These are phyloP conservation scores for Aspergillus conjunctus DNA, from an alignment of 495 filamentous ascomycete species.

Conservation along the genomic window DNA sequence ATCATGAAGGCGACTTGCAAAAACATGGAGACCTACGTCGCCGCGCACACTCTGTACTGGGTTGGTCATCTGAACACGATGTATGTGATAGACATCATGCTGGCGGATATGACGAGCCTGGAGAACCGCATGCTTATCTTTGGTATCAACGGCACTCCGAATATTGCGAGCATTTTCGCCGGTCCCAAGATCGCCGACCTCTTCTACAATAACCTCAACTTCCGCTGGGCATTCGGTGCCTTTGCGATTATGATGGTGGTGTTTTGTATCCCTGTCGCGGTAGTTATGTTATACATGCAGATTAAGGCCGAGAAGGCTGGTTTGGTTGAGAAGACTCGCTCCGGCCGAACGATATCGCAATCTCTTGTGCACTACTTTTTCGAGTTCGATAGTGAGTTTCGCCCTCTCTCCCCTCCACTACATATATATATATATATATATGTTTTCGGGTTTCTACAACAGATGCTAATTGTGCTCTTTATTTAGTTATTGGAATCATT, in stretches of 20 bases:
- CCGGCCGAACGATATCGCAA: constrained; percentile 19
- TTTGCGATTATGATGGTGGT: constrained; percentile 53
- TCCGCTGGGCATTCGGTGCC: constrained; percentile 60
- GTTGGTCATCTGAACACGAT: constrained; percentile 1
- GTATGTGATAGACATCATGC: constrained; percentile 7
- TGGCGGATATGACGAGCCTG: constrained; percentile 8
- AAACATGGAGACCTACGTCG: constrained; percentile 4
- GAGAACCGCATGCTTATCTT: constrained; percentile 4
- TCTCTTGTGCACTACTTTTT: constrained; percentile 23
- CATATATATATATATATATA: no score
- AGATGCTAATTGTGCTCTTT: constrained; percentile 1
- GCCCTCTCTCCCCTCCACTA: neutral
- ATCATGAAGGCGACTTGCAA: constrained; percentile 8
- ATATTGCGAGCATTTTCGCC: constrained; percentile 7
- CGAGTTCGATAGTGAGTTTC: constrained; percentile 23
- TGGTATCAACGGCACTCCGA: constrained; percentile 5
- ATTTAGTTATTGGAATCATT: constrained; percentile 50
- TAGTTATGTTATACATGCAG: constrained; percentile 51
- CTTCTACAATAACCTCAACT: constrained; percentile 26
- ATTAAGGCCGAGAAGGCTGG: constrained; percentile 44
- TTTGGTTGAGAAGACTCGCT: constrained; percentile 27
- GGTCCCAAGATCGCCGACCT: constrained; percentile 7
- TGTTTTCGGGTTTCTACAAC: neutral
- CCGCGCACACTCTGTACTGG: constrained; percentile 4
- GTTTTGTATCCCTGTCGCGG: constrained; percentile 42